Evolutionary conservation across 371 early-diverging fungal genomes (phyloP).

Genomic region (Mortierella sp.): DNA sequence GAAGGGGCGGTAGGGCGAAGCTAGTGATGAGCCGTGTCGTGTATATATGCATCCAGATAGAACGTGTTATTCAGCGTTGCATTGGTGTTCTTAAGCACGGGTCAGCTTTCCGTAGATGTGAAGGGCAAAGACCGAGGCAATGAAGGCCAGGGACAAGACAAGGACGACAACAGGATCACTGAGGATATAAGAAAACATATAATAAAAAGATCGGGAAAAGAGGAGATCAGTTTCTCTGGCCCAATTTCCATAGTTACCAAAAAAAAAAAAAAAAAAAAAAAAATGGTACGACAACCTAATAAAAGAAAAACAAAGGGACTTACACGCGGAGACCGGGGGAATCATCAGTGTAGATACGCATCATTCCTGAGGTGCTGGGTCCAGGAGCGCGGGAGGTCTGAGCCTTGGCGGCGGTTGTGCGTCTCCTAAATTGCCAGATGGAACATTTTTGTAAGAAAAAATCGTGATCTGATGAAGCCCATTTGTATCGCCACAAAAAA

Average conservation of each 20-base stretch:
- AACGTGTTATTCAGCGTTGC: too few relatives aligned
- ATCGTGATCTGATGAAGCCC: too few relatives aligned
- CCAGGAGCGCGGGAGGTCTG: conserved; percentile 85
- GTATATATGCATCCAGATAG: too few relatives aligned
- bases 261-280: too few relatives aligned
- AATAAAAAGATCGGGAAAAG: too few relatives aligned
- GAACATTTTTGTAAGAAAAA: too few relatives aligned
- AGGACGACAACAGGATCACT: conserved; percentile 98
- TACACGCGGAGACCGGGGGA: conserved; percentile 96
- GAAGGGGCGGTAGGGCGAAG: too few relatives aligned
- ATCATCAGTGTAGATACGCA: conserved; percentile 97
- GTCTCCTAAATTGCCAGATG: too few relatives aligned
- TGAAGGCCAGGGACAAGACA: conserved; percentile 89
- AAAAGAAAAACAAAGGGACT: conserved; percentile 38
- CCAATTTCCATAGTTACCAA: too few relatives aligned
- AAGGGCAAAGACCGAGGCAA: conserved; percentile 90
- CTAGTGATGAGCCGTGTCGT: too few relatives aligned
- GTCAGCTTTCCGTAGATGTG: conserved; percentile 87
- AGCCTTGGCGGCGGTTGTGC: conserved; percentile 72
- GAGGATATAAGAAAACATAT: background rate
- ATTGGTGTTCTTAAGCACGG: conserved; percentile 21
- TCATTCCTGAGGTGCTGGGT: conserved; percentile 81
- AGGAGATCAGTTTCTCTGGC: too few relatives aligned
- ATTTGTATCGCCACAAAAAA: background rate
- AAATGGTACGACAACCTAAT: too few relatives aligned